A percentile compares a stretch with the other conserved stretches of the same genome.
Evolutionary conservation across 2,329 filamentous ascomycete genomes (phyloP).

Genomic region (Fusarium marasasianum): DNA sequence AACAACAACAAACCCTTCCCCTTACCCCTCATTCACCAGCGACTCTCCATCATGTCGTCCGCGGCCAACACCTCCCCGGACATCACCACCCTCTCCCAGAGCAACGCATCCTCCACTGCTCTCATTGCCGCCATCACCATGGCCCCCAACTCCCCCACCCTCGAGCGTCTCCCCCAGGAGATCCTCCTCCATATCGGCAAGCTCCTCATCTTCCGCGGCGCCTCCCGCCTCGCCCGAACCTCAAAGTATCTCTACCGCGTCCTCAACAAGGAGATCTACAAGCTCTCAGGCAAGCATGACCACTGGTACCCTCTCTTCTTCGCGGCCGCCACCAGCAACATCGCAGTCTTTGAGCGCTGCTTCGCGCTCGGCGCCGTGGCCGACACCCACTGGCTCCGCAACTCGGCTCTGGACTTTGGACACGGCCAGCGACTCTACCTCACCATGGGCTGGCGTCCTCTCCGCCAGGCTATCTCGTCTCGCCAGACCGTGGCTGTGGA

Average conservation of each 20-base stretch:
- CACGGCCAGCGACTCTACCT: neutral
- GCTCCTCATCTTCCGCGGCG: neutral
- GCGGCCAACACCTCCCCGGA: neutral
- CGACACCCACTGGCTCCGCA: neutral
- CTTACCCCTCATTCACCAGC: neutral
- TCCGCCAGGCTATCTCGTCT: neutral
- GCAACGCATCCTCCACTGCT: neutral
- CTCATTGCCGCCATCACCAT: neutral
- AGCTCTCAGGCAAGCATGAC: neutral
- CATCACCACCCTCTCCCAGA: neutral
- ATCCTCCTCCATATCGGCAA: neutral
- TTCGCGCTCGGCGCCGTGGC: neutral
- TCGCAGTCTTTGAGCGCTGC: neutral
- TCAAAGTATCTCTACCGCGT: neutral
- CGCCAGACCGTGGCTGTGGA: neutral
- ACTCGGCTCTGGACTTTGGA: neutral
- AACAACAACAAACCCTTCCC: fast-evolving
- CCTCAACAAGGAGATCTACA: neutral
- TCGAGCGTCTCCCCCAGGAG: neutral
- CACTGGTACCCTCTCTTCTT: neutral
- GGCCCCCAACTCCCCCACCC: neutral
- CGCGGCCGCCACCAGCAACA: neutral
- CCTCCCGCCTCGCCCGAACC: neutral
- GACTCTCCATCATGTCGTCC: neutral
- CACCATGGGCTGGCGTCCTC: neutral